phyloP scores from a whole-genome alignment of 306 rosid genomes.

The Fragaria vesca region DNA sequence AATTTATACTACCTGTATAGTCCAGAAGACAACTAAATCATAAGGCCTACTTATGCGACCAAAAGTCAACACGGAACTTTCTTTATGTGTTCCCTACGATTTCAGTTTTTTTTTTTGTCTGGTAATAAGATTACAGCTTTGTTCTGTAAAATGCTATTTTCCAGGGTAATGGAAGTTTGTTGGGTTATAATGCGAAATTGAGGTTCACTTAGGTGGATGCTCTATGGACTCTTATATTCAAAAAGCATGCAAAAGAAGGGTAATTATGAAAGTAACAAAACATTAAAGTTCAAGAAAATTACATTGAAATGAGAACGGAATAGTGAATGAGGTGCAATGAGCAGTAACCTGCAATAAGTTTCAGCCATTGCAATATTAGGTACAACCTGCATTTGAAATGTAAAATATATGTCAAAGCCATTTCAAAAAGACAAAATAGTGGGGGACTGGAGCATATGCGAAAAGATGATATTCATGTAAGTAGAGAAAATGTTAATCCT shows the following conservation, averaged over 20 bases:
- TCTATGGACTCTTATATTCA: conserved; percentile 1
- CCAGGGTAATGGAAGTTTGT: not conserved
- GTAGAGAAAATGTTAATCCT: not conserved
- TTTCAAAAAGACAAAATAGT: conserved; percentile 13
- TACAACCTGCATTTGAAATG: conserved; percentile 57
- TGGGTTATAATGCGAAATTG: not conserved
- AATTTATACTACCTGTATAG: not conserved
- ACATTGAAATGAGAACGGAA: conserved; percentile 93
- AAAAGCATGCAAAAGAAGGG: conserved; percentile 6
- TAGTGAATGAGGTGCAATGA: conserved; percentile 80
- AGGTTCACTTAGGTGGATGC: not conserved
- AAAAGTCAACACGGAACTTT: not conserved
- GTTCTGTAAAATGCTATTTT: not conserved
- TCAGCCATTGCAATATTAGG: conserved; percentile 98
- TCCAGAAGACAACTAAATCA: not conserved
- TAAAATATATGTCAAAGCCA: conserved; percentile 28
- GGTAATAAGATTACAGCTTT: not conserved
- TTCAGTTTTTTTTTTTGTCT: too few species aligned
- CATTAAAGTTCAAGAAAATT: conserved; percentile 31
- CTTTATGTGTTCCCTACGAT: not conserved
- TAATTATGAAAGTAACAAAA: conserved; percentile 11
- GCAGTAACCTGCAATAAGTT: conserved; percentile 84
- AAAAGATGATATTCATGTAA: not conserved
- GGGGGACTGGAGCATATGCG: not conserved
- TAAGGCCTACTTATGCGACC: not conserved